Conservation (phyloP, 768 basidiomycete genomes). For the Clitopilus passeckerianus region DNA sequence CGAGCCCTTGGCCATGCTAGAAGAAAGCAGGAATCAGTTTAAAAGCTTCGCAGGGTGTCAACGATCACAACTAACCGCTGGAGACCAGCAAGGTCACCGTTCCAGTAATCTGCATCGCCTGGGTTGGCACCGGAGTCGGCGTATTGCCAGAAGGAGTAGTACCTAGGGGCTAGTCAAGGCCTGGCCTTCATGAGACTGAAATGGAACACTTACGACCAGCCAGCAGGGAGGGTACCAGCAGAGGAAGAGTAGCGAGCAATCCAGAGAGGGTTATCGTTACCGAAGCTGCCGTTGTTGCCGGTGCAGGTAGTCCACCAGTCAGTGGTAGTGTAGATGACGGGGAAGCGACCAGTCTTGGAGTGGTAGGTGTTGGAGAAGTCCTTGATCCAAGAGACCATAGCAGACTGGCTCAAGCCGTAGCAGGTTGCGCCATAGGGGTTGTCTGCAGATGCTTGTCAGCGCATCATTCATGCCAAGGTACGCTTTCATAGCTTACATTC, state of each 20-base stretch:
- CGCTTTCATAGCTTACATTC: slow-evolving; percentile 36
- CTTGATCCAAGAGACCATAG: slow-evolving; percentile 58
- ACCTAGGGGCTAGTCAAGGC: slow-evolving; percentile 28
- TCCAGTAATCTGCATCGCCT: slow-evolving; percentile 55
- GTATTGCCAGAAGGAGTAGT: slow-evolving; percentile 59
- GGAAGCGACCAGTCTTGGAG: slow-evolving; percentile 30
- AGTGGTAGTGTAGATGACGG: slow-evolving; percentile 58
- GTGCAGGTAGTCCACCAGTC: slow-evolving; percentile 70
- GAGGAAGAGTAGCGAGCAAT: slow-evolving; percentile 48
- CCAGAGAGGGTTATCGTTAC: slow-evolving; percentile 51
- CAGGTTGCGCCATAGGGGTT: slow-evolving; percentile 21
- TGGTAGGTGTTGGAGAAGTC: slow-evolving; percentile 62
- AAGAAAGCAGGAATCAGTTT: background rate
- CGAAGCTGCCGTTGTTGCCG: slow-evolving; percentile 49
- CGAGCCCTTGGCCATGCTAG: background rate
- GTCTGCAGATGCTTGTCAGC: slow-evolving; percentile 25
- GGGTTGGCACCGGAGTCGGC: slow-evolving; percentile 50
- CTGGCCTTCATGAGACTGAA: slow-evolving; percentile 51
- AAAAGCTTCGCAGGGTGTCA: background rate
- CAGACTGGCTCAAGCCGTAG: slow-evolving; percentile 44
- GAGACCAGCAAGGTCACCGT: slow-evolving; percentile 42
- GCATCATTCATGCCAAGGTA: background rate
- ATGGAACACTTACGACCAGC: slow-evolving; percentile 37
- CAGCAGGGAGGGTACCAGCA: slow-evolving; percentile 52
- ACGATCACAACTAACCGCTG: slow-evolving; percentile 20